These are phyloP conservation scores for Syzygium aromaticum DNA, from an alignment of 345 rosid species.

Conservation along the genomic window DNA sequence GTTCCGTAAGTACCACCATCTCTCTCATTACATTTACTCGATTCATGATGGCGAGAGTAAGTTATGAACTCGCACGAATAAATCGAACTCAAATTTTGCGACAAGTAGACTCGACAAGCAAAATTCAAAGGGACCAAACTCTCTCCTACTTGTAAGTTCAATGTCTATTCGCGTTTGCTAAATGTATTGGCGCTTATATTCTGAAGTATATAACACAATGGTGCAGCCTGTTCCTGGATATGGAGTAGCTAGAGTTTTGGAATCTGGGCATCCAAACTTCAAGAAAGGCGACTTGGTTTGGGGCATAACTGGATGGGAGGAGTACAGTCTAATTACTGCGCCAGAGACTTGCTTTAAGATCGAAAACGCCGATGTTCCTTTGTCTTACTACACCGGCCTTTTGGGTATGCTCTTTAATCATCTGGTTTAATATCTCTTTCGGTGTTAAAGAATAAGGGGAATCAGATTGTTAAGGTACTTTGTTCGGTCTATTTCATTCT, in stretches of 20 bases:
- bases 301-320: conserved; percentile 11
- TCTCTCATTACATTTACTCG: neutral
- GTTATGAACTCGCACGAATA: neutral
- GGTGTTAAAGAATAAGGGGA: neutral
- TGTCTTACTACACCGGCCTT: conserved; percentile 5
- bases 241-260: conserved; percentile 10
- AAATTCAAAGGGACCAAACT: neutral
- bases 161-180: neutral
- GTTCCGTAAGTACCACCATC: conserved; percentile 2
- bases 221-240: conserved; percentile 6
- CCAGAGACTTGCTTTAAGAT: neutral
- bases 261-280: conserved; percentile 5
- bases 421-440: neutral
- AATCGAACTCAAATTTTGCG: neutral
- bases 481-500: neutral
- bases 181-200: neutral
- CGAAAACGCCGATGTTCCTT: neutral
- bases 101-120: neutral
- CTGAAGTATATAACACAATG: neutral
- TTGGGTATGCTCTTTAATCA: neutral
- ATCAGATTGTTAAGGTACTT: neutral
- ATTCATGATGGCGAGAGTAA: neutral
- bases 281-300: conserved; percentile 3
- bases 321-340: conserved; percentile 1
- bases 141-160: neutral